Conservation (phyloP, 2,329 filamentous ascomycete genomes). For the Aspergillus alliaceus region DNA sequence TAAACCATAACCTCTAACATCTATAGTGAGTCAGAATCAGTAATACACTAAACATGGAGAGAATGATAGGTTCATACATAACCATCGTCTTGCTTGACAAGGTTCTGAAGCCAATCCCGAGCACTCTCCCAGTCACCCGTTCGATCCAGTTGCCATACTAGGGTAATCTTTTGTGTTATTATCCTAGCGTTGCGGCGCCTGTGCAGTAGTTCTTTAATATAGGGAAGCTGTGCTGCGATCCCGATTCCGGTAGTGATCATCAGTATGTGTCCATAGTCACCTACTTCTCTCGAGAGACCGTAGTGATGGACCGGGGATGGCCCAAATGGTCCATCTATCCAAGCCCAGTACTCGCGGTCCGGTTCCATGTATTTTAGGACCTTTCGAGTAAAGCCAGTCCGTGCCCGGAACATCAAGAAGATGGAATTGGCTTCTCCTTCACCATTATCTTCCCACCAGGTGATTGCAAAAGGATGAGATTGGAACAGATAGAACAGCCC, state of each 20-base stretch:
- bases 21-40: no score
- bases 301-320: slow-evolving; percentile 9
- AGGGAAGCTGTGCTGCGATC: slow-evolving; percentile 34
- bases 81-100: slow-evolving; percentile 20
- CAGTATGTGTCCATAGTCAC: slow-evolving; percentile 31
- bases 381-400: slow-evolving; percentile 17
- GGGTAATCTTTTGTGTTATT: slow-evolving; percentile 23
- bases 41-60: no score
- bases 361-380: slow-evolving; percentile 13
- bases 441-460: slow-evolving; percentile 20
- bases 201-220: slow-evolving; percentile 37
- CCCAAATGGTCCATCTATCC: slow-evolving; percentile 31
- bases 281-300: slow-evolving; percentile 15
- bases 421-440: slow-evolving; percentile 15
- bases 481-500: slow-evolving; percentile 26
- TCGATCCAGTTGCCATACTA: slow-evolving; percentile 31
- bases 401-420: slow-evolving; percentile 25
- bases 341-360: slow-evolving; percentile 12
- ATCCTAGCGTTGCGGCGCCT: slow-evolving; percentile 22
- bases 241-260: slow-evolving; percentile 38
- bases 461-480: slow-evolving; percentile 29
- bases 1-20: background rate
- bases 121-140: slow-evolving; percentile 18
- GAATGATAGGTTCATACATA: slow-evolving; percentile 18
- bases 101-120: slow-evolving; percentile 19